Evolutionary conservation across 2,329 filamentous ascomycete species (phyloP), one percentile per base, ranked within the genome.

Genomic region (Trichoderma breve): DNA sequence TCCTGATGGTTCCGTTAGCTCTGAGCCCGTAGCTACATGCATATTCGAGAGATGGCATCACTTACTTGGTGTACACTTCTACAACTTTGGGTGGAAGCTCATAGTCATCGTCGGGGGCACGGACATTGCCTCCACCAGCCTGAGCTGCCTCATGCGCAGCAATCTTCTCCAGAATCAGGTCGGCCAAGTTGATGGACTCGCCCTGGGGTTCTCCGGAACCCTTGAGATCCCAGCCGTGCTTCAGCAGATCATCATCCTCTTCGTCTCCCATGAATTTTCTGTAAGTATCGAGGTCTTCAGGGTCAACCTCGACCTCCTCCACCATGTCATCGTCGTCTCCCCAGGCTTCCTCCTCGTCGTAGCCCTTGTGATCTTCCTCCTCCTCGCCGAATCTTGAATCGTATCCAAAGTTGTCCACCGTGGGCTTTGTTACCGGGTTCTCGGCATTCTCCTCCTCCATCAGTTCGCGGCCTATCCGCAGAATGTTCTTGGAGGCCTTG

Each of bases 81-180:
- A 98, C 88, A 15, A 98, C 94, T 83, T 97, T 98, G 57, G 91
- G 91, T 3, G 94, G 94, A 66, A 99, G 86, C 79, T 97, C 93
- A 63, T 94, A 91, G 24, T 94, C 92, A 73, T 97, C 95, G 75
- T 96, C 92, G 2, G 90, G 87, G 0, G 87, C 81, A 21, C 86
- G 88, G 69, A 89, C 72, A 47, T 79, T 79, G 64, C 77, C 76
- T 61, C 78, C 76, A 60, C 80, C 76, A 18, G 80, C 85, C 74
- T 91, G 86, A 36, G 87, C 87, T 4, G 93, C 92, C 84, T 99
- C 96, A 77, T 97, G 93, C 72, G 93, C 92, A 5, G 94, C 94
- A 79, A 99, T 99, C 83, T 97, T 97, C 79, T 95, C 91, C 72
- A 99, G 84, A 75, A 99, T 99, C 74, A 99, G 84, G 78, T 97